phyloP scores from a whole-genome alignment of 1,284 basidiomycete genomes.

The Leccinum pachyderme region DNA sequence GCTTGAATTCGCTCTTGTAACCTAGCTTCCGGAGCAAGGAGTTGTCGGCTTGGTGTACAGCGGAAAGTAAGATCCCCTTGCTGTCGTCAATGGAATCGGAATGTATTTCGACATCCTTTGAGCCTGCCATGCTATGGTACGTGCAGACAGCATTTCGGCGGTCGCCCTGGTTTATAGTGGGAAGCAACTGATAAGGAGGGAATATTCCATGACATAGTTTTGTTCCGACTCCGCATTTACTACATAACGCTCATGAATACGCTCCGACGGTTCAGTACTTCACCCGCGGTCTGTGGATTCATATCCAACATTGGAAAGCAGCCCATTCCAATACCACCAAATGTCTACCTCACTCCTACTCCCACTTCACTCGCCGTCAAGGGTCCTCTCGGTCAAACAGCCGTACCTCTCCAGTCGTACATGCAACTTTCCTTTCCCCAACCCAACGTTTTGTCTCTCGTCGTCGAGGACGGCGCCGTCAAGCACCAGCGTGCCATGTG shows the following conservation, averaged over 20 bases:
- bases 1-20: slow-evolving; percentile 70
- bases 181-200: slow-evolving; percentile 3
- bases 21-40: slow-evolving; percentile 58
- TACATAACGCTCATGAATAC: slow-evolving; percentile 30
- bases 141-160: background rate
- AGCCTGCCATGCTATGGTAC: slow-evolving; percentile 2
- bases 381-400: slow-evolving; percentile 76
- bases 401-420: slow-evolving; percentile 68
- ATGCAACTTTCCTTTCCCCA: slow-evolving; percentile 60
- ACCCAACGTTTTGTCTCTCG: slow-evolving; percentile 52
- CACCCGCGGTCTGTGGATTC: slow-evolving; percentile 37
- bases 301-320: slow-evolving; percentile 79
- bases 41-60: slow-evolving; percentile 41
- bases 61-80: slow-evolving; percentile 1
- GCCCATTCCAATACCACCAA: slow-evolving; percentile 70
- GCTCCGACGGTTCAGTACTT: slow-evolving; percentile 47
- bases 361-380: slow-evolving; percentile 56
- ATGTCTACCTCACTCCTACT: slow-evolving; percentile 60
- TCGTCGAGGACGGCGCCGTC: slow-evolving; percentile 67
- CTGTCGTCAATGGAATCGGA: slow-evolving; percentile 1
- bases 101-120: background rate
- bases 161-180: background rate
- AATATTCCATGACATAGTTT: background rate
- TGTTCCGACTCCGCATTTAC: slow-evolving; percentile 6
- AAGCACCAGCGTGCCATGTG: slow-evolving; percentile 87